phyloP scores from a whole-genome alignment of 1,139 yeast species.

The Taphrina flavorubra region DNA sequence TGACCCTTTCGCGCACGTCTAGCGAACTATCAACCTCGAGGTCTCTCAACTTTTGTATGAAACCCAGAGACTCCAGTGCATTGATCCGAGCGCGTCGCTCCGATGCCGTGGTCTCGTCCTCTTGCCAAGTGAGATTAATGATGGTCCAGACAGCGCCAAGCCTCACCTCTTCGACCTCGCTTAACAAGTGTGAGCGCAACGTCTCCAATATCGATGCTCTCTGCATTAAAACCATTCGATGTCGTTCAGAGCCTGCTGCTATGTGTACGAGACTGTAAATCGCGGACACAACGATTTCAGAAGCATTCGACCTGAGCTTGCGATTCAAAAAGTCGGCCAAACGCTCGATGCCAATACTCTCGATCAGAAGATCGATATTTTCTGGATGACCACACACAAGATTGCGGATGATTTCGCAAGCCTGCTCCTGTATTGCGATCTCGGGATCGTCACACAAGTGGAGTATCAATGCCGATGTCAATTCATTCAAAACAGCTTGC shows the following conservation, averaged over 20 bases:
- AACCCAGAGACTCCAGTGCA: constrained; percentile 54
- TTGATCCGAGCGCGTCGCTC: constrained; percentile 32
- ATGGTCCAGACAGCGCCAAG: constrained; percentile 65
- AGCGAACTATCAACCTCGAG: constrained; percentile 52
- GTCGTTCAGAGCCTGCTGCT: constrained; percentile 61
- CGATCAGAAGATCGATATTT: constrained; percentile 49
- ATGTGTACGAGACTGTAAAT: constrained; percentile 64
- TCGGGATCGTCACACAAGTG: constrained; percentile 59
- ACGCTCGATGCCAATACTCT: constrained; percentile 10
- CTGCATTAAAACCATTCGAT: constrained; percentile 57
- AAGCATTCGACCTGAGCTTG: constrained; percentile 50
- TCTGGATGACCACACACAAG: constrained; percentile 69
- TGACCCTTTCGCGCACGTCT: constrained; percentile 60
- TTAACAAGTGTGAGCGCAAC: constrained; percentile 52
- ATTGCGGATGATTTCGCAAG: constrained; percentile 76
- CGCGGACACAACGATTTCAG: constrained; percentile 57
- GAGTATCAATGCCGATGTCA: constrained; percentile 61
- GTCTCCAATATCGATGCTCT: constrained; percentile 56
- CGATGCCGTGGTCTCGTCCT: constrained; percentile 49
- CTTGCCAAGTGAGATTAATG: constrained; percentile 63
- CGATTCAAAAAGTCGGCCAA: constrained; percentile 16
- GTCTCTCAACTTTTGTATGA: constrained; percentile 52
- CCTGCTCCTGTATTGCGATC: constrained; percentile 66
- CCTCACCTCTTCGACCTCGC: constrained; percentile 56
- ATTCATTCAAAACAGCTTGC: constrained; percentile 52